These are phyloP conservation scores for Apiospora hydei DNA, from an alignment of 2,329 filamentous ascomycete genomes.

Conservation along the genomic window DNA sequence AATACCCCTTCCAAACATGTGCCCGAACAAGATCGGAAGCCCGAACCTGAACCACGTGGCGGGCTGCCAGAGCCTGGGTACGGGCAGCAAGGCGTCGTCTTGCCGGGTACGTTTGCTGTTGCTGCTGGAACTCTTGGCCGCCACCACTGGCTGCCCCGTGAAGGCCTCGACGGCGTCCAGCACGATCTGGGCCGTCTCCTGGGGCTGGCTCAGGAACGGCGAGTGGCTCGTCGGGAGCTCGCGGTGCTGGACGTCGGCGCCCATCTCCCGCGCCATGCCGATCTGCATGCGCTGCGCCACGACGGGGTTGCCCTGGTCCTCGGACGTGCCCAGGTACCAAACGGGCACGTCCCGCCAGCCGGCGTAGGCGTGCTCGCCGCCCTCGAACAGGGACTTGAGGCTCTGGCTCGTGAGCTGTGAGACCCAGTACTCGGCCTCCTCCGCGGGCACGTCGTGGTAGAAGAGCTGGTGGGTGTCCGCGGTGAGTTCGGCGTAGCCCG, in stretches of 20 bases:
- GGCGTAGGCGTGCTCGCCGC: conserved; percentile 50
- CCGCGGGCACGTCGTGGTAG: conserved; percentile 56
- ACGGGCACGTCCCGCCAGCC: conserved; percentile 51
- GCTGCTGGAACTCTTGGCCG: conserved; percentile 31
- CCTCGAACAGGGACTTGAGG: conserved; percentile 53
- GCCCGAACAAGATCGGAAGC: not conserved
- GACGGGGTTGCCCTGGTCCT: conserved; percentile 49
- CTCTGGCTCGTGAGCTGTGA: conserved; percentile 49
- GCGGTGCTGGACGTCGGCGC: conserved; percentile 44
- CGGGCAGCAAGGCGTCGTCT: not conserved
- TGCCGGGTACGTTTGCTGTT: not conserved
- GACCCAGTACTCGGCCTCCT: conserved; percentile 53
- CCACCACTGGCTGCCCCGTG: not conserved
- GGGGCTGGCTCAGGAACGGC: conserved; percentile 55
- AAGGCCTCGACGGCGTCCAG: conserved; percentile 36
- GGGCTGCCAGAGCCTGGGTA: not conserved
- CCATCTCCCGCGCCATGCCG: conserved; percentile 47
- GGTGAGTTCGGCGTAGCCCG: conserved; percentile 49
- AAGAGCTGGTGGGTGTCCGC: conserved; percentile 50
- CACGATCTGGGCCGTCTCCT: conserved; percentile 48
- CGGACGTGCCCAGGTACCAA: not conserved
- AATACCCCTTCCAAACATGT: not conserved
- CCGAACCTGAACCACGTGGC: not conserved
- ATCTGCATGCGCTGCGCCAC: conserved; percentile 48
- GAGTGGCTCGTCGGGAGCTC: conserved; percentile 57